Evolutionary conservation across 768 basidiomycete genomes (phyloP).

Genomic region (Macrolepiota dolichaula): DNA sequence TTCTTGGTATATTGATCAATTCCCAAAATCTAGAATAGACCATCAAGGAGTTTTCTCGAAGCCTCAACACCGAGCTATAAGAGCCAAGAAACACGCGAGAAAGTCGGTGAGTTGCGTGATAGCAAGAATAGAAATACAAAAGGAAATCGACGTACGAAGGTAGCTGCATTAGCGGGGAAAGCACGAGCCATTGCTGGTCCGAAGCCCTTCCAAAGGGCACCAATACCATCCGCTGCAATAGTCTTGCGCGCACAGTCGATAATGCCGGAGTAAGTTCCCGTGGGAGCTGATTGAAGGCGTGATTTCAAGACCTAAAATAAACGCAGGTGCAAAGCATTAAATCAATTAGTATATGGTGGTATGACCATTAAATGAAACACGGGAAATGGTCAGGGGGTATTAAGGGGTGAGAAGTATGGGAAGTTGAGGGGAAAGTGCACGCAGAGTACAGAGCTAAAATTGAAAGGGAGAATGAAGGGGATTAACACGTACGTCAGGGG

Average conservation of each 20-base stretch:
- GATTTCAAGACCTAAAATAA: constrained; percentile 84
- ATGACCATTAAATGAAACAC: not conserved
- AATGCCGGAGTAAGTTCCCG: constrained; percentile 94
- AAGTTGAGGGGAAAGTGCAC: not conserved
- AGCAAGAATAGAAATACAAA: not conserved
- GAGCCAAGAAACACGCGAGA: constrained; percentile 14
- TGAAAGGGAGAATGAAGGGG: not conserved
- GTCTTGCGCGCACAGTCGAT: constrained; percentile 92
- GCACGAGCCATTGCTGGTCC: constrained; percentile 97
- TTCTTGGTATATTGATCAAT: not conserved
- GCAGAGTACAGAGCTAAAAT: not conserved
- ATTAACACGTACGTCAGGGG: constrained; percentile 75
- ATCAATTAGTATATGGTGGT: not conserved
- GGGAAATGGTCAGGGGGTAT: not conserved
- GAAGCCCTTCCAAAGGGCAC: constrained; percentile 94
- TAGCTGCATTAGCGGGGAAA: constrained; percentile 96
- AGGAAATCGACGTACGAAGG: constrained; percentile 60
- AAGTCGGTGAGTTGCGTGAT: not conserved
- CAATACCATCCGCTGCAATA: constrained; percentile 82
- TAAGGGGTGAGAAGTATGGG: not conserved
- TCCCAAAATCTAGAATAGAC: constrained; percentile 38
- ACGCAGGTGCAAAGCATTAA: no score
- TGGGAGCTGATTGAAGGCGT: constrained; percentile 92
- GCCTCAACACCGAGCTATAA: constrained; percentile 87
- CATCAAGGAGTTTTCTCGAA: constrained; percentile 80